phyloP scores from a whole-genome alignment of 192 early-diverging fungal genomes.

The Coemansia sp. region DNA sequence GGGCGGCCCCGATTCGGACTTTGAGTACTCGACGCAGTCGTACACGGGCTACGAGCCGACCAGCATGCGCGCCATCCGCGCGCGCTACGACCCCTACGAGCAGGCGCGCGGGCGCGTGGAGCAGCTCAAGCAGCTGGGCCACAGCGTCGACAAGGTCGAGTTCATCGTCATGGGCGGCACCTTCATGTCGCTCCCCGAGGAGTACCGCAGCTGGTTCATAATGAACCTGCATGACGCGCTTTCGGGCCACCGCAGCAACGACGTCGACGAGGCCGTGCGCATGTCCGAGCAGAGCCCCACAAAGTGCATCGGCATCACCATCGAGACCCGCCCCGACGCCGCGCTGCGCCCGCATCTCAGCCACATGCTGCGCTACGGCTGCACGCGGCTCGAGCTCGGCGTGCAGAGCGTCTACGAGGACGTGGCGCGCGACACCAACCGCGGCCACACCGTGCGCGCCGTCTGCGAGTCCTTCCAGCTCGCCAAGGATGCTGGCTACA shows the following conservation, averaged over 20 bases:
- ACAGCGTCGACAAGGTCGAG: conserved; percentile 97
- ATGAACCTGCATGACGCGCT: conserved; percentile 93
- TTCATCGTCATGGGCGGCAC: conserved; percentile 99
- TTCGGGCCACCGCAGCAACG: conserved; percentile 81
- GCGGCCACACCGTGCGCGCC: conserved; percentile 96
- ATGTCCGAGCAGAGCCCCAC: conserved; percentile 94
- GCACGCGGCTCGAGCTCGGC: conserved; percentile 96
- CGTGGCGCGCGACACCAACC: conserved; percentile 96
- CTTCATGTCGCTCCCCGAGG: conserved; percentile 94
- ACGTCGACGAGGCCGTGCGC: conserved; percentile 96
- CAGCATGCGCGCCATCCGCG: conserved; percentile 95
- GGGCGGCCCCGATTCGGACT: conserved; percentile 98
- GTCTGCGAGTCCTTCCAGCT: conserved; percentile 97
- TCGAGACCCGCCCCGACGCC: conserved; percentile 97
- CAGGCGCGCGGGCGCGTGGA: conserved; percentile 91
- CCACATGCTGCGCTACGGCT: conserved; percentile 98
- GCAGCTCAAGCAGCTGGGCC: conserved; percentile 88
- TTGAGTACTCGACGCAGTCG: conserved; percentile 99
- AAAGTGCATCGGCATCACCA: conserved; percentile 99
- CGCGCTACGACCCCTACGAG: conserved; percentile 96
- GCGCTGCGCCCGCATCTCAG: conserved; percentile 95
- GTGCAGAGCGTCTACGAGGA: conserved; percentile 99
- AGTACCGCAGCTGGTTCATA: conserved; percentile 98
- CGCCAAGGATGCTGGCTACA: conserved; percentile 97
- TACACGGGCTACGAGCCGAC: conserved; percentile 99